Conservation (phyloP, 371 early-diverging fungal species). For the Apophysomyces variabilis region DNA sequence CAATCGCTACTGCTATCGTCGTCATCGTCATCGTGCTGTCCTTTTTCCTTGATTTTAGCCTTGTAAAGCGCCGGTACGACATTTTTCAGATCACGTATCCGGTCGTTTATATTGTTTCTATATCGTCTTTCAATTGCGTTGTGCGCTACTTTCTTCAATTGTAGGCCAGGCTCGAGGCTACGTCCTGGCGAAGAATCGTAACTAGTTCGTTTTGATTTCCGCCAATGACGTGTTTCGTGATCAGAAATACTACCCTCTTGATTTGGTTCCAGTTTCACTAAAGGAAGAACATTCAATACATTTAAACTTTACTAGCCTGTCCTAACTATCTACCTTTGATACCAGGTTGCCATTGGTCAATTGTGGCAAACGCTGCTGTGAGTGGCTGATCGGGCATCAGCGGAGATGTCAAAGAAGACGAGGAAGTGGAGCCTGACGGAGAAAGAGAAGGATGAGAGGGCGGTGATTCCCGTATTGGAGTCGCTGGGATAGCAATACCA, state of each 20-base stretch:
- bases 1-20: slow-evolving; percentile 58
- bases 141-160: slow-evolving; percentile 88
- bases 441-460: slow-evolving; percentile 35
- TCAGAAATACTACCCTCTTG: not conserved
- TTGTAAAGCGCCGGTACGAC: slow-evolving; percentile 86
- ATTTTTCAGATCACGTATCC: slow-evolving; percentile 82
- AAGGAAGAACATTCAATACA: not conserved
- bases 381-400: slow-evolving; percentile 29
- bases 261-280: not conserved
- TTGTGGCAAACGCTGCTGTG: slow-evolving; percentile 25
- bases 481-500: slow-evolving; percentile 30
- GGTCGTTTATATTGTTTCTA: slow-evolving; percentile 94
- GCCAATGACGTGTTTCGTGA: slow-evolving; percentile 13
- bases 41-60: slow-evolving; percentile 56
- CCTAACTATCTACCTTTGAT: not conserved
- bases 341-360: slow-evolving; percentile 18
- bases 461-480: slow-evolving; percentile 34
- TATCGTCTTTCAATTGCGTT: slow-evolving; percentile 95
- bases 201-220: slow-evolving; percentile 10
- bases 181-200: slow-evolving; percentile 3
- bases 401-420: not conserved
- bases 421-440: slow-evolving; percentile 42
- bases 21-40: slow-evolving; percentile 47
- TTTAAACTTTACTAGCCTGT: not conserved
- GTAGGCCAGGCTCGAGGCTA: slow-evolving; percentile 48